A percentile compares a stretch with the other conserved stretches of the same genome.
Conservation (phyloP, 306 rosid species). For the Chamaecrista fasciculata region DNA sequence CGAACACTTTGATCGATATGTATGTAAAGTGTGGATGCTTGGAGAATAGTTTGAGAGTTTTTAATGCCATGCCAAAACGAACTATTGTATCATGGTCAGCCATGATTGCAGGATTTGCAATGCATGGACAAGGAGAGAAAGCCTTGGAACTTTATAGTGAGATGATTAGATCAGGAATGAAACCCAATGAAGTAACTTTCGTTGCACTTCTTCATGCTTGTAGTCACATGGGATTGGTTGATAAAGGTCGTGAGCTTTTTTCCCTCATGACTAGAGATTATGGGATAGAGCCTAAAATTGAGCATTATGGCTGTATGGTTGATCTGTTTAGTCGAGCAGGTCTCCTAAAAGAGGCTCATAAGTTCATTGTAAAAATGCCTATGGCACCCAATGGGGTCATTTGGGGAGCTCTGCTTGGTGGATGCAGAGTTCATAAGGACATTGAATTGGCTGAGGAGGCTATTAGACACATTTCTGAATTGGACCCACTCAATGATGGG, state of each 20-base stretch:
- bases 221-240: constrained; percentile 57
- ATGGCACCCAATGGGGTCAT: constrained; percentile 47
- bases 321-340: constrained; percentile 56
- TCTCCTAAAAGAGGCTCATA: constrained; percentile 48
- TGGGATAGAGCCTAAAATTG: constrained; percentile 47
- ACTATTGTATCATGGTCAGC: constrained; percentile 60
- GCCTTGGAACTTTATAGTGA: constrained; percentile 39
- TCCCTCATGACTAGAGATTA: constrained; percentile 45
- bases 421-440: constrained; percentile 57
- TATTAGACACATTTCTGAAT: constrained; percentile 36
- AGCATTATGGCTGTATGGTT: constrained; percentile 61
- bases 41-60: constrained; percentile 41
- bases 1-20: constrained; percentile 52
- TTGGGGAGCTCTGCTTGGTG: constrained; percentile 58
- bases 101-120: constrained; percentile 54
- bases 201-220: constrained; percentile 59
- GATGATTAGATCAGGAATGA: constrained; percentile 42
- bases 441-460: constrained; percentile 52
- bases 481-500: constrained; percentile 52
- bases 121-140: constrained; percentile 53
- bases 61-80: constrained; percentile 34
- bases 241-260: constrained; percentile 45
- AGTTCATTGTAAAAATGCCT: constrained; percentile 54
- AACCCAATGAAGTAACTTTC: constrained; percentile 51
- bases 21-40: constrained; percentile 63